Evolutionary conservation across 2,329 filamentous ascomycete genomes (phyloP).

Genomic region (Zalaria obscura): DNA sequence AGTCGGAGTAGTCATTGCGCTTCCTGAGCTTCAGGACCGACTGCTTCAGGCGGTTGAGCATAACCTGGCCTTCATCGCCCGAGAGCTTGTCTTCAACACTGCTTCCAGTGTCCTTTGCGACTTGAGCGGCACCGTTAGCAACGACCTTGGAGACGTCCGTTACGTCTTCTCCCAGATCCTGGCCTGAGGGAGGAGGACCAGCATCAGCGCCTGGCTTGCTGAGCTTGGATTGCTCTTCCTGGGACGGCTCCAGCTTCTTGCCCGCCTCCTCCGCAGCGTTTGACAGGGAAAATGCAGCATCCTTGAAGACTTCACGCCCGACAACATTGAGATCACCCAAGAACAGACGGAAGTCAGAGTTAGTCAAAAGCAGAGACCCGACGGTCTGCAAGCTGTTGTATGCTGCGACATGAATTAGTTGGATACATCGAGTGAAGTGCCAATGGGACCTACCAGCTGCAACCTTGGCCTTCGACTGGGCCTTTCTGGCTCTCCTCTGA

Average conservation of each 20-base stretch:
- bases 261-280: slow-evolving; percentile 61
- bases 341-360: slow-evolving; percentile 80
- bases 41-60: slow-evolving; percentile 63
- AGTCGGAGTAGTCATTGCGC: slow-evolving; percentile 71
- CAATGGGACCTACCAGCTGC: slow-evolving; percentile 44
- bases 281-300: slow-evolving; percentile 69
- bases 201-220: slow-evolving; percentile 34
- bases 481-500: slow-evolving; percentile 43
- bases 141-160: slow-evolving; percentile 31
- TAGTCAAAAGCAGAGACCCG: slow-evolving; percentile 71
- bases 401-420: slow-evolving; percentile 31
- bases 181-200: slow-evolving; percentile 36
- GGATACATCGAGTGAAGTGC: not conserved
- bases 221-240: slow-evolving; percentile 42
- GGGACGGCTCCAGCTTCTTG: slow-evolving; percentile 55
- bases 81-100: slow-evolving; percentile 62
- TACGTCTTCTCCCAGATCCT: slow-evolving; percentile 44
- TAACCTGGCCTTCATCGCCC: slow-evolving; percentile 56
- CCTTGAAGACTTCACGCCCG: slow-evolving; percentile 70
- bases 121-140: slow-evolving; percentile 28
- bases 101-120: slow-evolving; percentile 44
- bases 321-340: slow-evolving; percentile 67
- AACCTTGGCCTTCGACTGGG: slow-evolving; percentile 55
- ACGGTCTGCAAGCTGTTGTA: slow-evolving; percentile 75
- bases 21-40: slow-evolving; percentile 61